These are phyloP conservation scores for Pyrus communis DNA, from an alignment of 306 rosid genomes.

Conservation along the genomic window DNA sequence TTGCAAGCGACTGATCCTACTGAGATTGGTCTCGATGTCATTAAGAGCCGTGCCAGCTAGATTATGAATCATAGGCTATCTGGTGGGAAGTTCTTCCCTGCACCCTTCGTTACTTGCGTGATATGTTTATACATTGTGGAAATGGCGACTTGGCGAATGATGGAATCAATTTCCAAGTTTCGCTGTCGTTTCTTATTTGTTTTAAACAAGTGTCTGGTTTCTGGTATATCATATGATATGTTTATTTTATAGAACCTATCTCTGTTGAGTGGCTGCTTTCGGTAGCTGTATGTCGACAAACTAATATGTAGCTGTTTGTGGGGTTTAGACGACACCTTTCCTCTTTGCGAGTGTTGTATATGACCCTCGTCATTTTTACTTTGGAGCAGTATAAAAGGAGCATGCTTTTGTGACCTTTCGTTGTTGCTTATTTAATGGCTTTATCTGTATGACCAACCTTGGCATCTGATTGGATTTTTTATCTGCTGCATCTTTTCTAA, in stretches of 20 bases:
- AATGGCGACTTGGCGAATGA: constrained; percentile 36
- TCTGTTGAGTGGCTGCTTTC: constrained; percentile 35
- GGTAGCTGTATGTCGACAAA: constrained; percentile 20
- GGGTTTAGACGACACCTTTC: constrained; percentile 23
- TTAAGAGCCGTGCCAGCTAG: constrained; percentile 61
- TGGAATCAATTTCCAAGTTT: constrained; percentile 38
- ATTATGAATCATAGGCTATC: constrained; percentile 20
- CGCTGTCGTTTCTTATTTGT: constrained; percentile 28
- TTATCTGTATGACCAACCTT: constrained; percentile 1
- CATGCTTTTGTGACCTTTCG: constrained; percentile 8
- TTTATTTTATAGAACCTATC: constrained; percentile 29
- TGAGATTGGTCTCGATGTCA: constrained; percentile 76
- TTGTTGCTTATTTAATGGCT: neutral
- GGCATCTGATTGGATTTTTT: neutral
- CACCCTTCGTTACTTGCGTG: constrained; percentile 27
- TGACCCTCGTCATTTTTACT: constrained; percentile 29
- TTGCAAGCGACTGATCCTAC: constrained; percentile 85
- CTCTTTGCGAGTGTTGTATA: constrained; percentile 21
- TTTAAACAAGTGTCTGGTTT: constrained; percentile 38
- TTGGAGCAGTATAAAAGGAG: constrained; percentile 7
- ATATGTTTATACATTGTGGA: constrained; percentile 37
- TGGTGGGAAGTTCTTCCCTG: constrained; percentile 21
- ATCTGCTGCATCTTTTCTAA: neutral
- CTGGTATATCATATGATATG: constrained; percentile 41
- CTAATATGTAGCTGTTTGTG: constrained; percentile 33